Percentiles rank a stretch among this genome's conserved stretches.
phyloP scores from a whole-genome alignment of 78 protist genomes.

The Andalucia godoyi region DNA sequence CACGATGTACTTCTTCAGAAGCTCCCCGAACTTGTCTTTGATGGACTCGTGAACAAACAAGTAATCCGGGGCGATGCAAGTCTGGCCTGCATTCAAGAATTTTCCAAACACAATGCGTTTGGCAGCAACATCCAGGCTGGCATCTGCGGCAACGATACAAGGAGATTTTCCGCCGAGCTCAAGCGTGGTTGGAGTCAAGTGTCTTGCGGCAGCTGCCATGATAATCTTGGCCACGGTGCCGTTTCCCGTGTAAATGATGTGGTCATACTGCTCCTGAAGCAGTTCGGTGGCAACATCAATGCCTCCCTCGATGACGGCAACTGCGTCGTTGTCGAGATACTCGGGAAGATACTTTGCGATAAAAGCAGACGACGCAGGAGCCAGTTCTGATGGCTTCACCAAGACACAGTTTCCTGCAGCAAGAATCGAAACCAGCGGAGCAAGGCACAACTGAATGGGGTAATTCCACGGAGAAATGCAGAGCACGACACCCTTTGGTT shows the following conservation, averaged over 20 bases:
- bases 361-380: conserved; percentile 7
- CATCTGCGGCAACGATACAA: conserved; percentile 46
- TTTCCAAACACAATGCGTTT: conserved; percentile 33
- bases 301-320: conserved; percentile 31
- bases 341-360: conserved; percentile 18
- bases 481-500: conserved; percentile 80
- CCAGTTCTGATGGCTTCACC: conserved; percentile 60
- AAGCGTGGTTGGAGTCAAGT: conserved; percentile 73
- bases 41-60: background rate
- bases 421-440: conserved; percentile 63
- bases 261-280: conserved; percentile 43
- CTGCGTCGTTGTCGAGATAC: conserved; percentile 14
- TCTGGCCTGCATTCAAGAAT: conserved; percentile 71
- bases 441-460: conserved; percentile 36
- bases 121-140: conserved; percentile 35
- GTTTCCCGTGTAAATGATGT: conserved; percentile 76
- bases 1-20: background rate
- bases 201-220: conserved; percentile 48
- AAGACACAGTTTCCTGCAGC: conserved; percentile 80
- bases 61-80: conserved; percentile 77
- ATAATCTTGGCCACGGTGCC: conserved; percentile 49
- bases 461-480: conserved; percentile 87
- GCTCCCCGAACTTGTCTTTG: conserved; percentile 1
- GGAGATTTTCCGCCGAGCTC: conserved; percentile 93
- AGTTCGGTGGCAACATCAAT: conserved; percentile 23